Conservation (phyloP, 257 asterid genomes). For the Primulina huaijiensis region DNA sequence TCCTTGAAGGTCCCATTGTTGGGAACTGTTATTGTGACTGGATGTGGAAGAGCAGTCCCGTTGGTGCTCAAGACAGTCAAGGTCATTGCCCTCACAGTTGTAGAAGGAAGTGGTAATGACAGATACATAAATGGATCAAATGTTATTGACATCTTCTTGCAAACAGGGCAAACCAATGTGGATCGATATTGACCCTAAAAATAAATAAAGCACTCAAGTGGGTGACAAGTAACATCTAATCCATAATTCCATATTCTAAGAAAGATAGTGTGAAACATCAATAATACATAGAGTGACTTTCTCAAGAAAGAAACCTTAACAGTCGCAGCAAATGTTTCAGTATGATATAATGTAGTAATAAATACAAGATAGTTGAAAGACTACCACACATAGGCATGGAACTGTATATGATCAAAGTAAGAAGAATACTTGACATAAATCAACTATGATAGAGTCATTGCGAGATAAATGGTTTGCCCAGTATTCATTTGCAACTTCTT, state of each 20-base stretch:
- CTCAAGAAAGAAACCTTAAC: not conserved
- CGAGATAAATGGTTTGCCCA: conserved; percentile 68
- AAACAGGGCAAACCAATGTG: conserved; percentile 59
- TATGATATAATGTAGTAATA: conserved; percentile 1
- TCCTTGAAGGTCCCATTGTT: conserved; percentile 47
- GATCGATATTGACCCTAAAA: conserved; percentile 74
- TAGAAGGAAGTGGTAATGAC: conserved; percentile 65
- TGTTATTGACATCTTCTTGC: conserved; percentile 52
- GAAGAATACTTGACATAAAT: conserved; percentile 53
- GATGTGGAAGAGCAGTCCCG: conserved; percentile 42
- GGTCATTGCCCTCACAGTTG: conserved; percentile 48
- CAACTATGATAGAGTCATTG: conserved; percentile 66
- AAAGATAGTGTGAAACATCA: conserved; percentile 15
- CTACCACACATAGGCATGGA: not conserved
- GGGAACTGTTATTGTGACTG: conserved; percentile 55
- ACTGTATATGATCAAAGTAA: conserved; percentile 15
- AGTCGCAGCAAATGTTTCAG: not conserved
- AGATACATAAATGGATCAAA: conserved; percentile 75
- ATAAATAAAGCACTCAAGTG: conserved; percentile 18
- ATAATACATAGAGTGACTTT: not conserved
- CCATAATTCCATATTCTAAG: not conserved
- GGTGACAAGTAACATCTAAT: conserved; percentile 18
- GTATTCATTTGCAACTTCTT: conserved; percentile 65
- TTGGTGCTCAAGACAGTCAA: conserved; percentile 51
- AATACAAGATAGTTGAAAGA: conserved; percentile 3